A percentile compares a stretch with the other conserved stretches of the same genome.
These are phyloP conservation scores for Mortierella sp. DNA, from an alignment of 371 early-diverging fungal genomes.

Conservation along the genomic window DNA sequence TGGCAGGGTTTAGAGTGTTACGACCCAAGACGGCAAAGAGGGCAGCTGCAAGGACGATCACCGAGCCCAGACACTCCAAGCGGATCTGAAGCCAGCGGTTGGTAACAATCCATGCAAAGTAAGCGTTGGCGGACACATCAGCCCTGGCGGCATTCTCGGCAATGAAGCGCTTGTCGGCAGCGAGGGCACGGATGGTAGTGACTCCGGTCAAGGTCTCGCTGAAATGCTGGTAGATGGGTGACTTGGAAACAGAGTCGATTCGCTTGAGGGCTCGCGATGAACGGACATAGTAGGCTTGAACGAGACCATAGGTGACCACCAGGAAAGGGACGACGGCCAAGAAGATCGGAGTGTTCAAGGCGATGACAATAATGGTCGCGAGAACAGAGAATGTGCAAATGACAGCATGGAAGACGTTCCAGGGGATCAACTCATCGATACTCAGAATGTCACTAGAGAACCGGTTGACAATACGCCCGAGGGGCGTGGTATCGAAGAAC, in stretches of 20 bases:
- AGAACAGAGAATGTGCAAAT: constrained; percentile 31
- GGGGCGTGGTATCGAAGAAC: constrained; percentile 80
- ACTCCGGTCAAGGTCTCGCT: constrained; percentile 65
- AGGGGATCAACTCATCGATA: constrained; percentile 55
- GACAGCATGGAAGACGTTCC: constrained; percentile 46
- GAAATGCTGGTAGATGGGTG: constrained; percentile 64
- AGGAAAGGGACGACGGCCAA: constrained; percentile 48
- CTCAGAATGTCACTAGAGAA: constrained; percentile 66
- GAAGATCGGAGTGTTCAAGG: constrained; percentile 50
- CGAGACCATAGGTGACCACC: constrained; percentile 27
- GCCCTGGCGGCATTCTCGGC: constrained; percentile 39
- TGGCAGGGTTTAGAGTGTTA: constrained; percentile 38
- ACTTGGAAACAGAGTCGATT: constrained; percentile 63
- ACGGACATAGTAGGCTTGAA: constrained; percentile 59
- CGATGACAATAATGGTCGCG: constrained; percentile 33
- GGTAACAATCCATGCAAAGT: constrained; percentile 45
- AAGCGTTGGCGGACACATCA: constrained; percentile 42
- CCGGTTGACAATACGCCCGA: constrained; percentile 84
- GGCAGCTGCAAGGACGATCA: constrained; percentile 58
- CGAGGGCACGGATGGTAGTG: constrained; percentile 51
- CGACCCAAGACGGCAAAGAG: constrained; percentile 59
- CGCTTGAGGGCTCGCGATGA: constrained; percentile 65
- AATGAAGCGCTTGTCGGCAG: constrained; percentile 41
- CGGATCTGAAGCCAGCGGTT: constrained; percentile 59
- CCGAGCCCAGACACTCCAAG: constrained; percentile 52